phyloP scores from a whole-genome alignment of 495 filamentous ascomycete species.

The Aspergillus saccharolyticus region DNA sequence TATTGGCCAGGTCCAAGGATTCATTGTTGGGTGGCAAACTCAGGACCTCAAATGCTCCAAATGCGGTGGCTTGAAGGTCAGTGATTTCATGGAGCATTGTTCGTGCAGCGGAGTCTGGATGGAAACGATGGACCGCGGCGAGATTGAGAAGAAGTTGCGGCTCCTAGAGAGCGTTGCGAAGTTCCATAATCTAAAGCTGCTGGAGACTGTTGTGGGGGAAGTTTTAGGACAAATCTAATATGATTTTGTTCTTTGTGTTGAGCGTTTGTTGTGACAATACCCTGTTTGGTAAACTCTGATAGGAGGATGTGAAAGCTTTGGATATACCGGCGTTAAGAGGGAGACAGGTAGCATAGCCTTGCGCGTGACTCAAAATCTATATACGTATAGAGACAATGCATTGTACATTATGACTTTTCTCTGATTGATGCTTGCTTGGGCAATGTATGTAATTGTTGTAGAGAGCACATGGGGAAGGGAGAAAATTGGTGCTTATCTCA shows the following conservation, averaged over 20 bases:
- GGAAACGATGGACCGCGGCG: constrained; percentile 63
- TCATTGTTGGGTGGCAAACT: constrained; percentile 73
- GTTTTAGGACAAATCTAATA: constrained; percentile 40
- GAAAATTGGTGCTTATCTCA: background rate
- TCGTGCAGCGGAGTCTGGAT: constrained; percentile 83
- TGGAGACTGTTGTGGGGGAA: constrained; percentile 66
- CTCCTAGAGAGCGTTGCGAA: constrained; percentile 70
- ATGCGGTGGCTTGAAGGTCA: constrained; percentile 54
- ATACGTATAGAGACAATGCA: background rate
- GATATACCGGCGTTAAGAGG: background rate
- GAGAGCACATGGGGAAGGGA: background rate
- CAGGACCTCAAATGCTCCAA: constrained; percentile 84
- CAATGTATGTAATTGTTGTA: background rate
- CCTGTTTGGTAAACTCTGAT: background rate
- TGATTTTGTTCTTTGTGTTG: constrained; percentile 14
- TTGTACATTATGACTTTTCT: background rate
- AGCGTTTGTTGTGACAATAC: constrained; percentile 11
- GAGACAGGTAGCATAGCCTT: background rate
- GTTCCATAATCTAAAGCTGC: constrained; percentile 74
- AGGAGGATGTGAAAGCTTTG: background rate
- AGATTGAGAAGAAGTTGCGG: constrained; percentile 57
- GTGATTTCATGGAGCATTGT: constrained; percentile 97
- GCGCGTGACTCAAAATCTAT: background rate
- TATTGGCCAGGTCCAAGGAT: constrained; percentile 67
- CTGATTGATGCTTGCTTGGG: background rate